Conservation (phyloP, 495 filamentous ascomycete genomes). For the Neurospora sp. region DNA sequence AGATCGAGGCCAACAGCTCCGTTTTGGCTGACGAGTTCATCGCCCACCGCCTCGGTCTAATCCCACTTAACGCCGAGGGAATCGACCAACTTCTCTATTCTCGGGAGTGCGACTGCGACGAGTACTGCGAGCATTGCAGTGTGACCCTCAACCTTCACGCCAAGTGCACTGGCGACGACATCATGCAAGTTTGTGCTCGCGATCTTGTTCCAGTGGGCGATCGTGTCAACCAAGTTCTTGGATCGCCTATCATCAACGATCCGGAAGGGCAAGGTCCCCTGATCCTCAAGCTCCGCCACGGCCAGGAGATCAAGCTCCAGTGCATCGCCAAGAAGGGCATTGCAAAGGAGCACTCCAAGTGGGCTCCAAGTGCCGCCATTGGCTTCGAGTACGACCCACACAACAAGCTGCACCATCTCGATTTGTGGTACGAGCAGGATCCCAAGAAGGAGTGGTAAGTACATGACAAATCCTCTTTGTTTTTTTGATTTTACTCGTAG, state of each 20-base stretch:
- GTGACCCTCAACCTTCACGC: conserved; percentile 75
- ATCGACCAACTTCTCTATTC: conserved; percentile 77
- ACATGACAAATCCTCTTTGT: neutral
- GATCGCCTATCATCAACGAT: conserved; percentile 82
- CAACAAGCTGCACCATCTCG: conserved; percentile 81
- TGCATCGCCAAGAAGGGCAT: conserved; percentile 98
- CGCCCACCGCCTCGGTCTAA: conserved; percentile 81
- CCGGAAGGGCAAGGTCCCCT: conserved; percentile 67
- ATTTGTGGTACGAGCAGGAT: conserved; percentile 91
- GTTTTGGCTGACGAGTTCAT: conserved; percentile 95
- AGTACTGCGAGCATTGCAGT: conserved; percentile 82
- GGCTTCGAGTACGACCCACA: conserved; percentile 97
- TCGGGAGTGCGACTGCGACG: conserved; percentile 93
- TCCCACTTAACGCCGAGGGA: conserved; percentile 76
- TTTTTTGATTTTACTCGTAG: neutral
- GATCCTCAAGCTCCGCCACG: conserved; percentile 79
- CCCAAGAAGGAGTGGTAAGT: conserved; percentile 80
- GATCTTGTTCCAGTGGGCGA: conserved; percentile 69
- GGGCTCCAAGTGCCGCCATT: conserved; percentile 82
- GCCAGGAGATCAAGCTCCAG: conserved; percentile 77
- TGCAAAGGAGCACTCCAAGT: conserved; percentile 97
- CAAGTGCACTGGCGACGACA: conserved; percentile 67
- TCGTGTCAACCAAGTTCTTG: conserved; percentile 47
- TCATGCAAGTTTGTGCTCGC: conserved; percentile 83
- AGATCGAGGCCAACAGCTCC: conserved; percentile 86